phyloP scores from a whole-genome alignment of 257 asterid genomes.

The Ilex asprella region DNA sequence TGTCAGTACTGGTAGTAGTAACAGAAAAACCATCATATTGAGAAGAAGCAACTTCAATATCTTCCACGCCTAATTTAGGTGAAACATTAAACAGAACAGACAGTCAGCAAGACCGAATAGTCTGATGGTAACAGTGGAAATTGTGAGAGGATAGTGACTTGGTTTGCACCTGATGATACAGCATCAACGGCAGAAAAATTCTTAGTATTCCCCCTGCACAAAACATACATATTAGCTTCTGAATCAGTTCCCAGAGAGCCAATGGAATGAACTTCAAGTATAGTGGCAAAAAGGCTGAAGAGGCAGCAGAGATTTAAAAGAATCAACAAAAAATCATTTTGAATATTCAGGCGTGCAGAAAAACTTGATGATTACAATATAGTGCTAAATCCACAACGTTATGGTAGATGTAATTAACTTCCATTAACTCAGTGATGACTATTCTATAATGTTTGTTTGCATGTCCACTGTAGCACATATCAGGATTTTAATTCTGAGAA shows the following conservation, averaged over 20 bases:
- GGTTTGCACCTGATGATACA: constrained; percentile 32
- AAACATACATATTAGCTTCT: not conserved
- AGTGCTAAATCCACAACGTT: too few species aligned
- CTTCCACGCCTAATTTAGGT: constrained; percentile 20
- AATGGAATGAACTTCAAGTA: not conserved
- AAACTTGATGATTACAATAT: too few species aligned
- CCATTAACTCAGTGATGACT: too few species aligned
- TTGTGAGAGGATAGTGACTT: not conserved
- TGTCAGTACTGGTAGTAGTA: constrained; percentile 12
- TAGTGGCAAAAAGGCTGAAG: not conserved
- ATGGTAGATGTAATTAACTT: too few species aligned
- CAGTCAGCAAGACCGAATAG: not conserved
- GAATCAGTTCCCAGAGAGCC: not conserved
- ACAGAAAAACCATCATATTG: constrained; percentile 28
- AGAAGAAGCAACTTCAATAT: constrained; percentile 23
- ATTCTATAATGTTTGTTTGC: too few species aligned
- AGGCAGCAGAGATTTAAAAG: not conserved
- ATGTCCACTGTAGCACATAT: too few species aligned
- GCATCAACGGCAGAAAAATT: constrained; percentile 18
- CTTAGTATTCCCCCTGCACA: constrained; percentile 19
- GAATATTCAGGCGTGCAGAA: too few species aligned
- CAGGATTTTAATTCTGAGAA: too few species aligned
- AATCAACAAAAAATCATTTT: too few species aligned
- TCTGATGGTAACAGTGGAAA: not conserved
- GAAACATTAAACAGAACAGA: constrained; percentile 3